Base-by-base conservation (phyloP, 306 rosid genomes). In the Citrullus amarus region DNA sequence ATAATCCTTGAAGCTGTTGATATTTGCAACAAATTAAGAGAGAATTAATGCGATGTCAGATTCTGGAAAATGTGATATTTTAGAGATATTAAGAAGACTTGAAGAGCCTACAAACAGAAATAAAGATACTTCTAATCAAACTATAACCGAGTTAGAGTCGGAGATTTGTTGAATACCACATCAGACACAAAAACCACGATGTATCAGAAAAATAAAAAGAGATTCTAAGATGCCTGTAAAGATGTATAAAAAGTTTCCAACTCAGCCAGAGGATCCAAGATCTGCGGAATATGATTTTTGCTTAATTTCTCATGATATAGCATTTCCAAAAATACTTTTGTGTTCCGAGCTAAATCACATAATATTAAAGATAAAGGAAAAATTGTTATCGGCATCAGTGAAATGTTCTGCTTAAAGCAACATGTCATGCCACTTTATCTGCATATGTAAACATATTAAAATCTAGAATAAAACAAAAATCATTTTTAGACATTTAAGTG, bases 1-100 rank as follows among this genome's bases (percentile, higher is more conserved):
- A 84, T 88, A 90, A 82, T 89, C 91, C 89, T 92, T 94, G 86
- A 94, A 94, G 89, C 97, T 94, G 93, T 82, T 67, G 78, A 82
- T 72, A 79, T 84, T 39, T 70, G 63, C 59, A 34, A 44, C 11
- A 38, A 66, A 17, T 17, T 28, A 38, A 38, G 17, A 75, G 78
- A 53, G 78, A 72, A 81, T 78, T 13, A 71, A 46, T 61, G 54
- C 81, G 58, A 80, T 58, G 78, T 63, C 44, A 39, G 82, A 60
- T 61, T 76, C 76, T 60, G 70, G 79, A 77, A 80, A 28, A 68
- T 61, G 78, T 73, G 14, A 12, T 75, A 71, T 82, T 20, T 28
- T 55, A 25, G 57, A 62, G 68, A 76, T 25, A 54, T 32, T 43
- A 30, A 78, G 39, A 46, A 39, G 8, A n/a, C 28, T 39, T 67